A percentile compares a stretch with the other conserved stretches of the same genome.
phyloP scores from a whole-genome alignment of 2,329 filamentous ascomycete genomes.

The Camillea tinctor region DNA sequence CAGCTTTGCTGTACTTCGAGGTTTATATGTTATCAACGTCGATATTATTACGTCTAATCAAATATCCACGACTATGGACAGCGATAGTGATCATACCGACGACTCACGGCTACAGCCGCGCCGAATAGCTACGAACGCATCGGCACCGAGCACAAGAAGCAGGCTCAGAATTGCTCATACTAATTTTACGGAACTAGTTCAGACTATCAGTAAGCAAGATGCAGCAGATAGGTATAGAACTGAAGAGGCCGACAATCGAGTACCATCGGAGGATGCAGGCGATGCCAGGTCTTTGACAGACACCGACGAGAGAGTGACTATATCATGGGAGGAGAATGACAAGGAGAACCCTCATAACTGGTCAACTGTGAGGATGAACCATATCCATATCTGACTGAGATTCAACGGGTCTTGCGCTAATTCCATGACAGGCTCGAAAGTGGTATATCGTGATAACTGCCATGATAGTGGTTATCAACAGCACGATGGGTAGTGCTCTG shows the following conservation, averaged over 20 bases:
- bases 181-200: constrained; percentile 20
- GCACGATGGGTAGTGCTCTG: constrained; percentile 63
- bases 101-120: constrained; percentile 4
- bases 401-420: constrained; percentile 9
- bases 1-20: not conserved
- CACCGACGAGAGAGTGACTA: constrained; percentile 31
- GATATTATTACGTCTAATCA: constrained; percentile 6
- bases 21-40: not conserved
- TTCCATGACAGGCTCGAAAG: constrained; percentile 49
- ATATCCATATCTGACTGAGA: not conserved
- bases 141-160: not conserved
- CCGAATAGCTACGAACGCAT: constrained; percentile 12
- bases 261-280: constrained; percentile 12
- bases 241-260: constrained; percentile 39
- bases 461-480: constrained; percentile 63
- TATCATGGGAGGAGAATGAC: constrained; percentile 48
- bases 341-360: constrained; percentile 55
- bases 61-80: not conserved
- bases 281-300: constrained; percentile 16
- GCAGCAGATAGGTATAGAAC: constrained; percentile 40
- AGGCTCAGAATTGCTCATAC: constrained; percentile 11
- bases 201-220: constrained; percentile 40
- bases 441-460: constrained; percentile 51
- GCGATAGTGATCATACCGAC: not conserved
- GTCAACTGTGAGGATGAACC: constrained; percentile 34